Evolutionary conservation across 257 asterid species (phyloP), one percentile per base, ranked within the genome.

Genomic region (Fraxinus cuspidata): DNA sequence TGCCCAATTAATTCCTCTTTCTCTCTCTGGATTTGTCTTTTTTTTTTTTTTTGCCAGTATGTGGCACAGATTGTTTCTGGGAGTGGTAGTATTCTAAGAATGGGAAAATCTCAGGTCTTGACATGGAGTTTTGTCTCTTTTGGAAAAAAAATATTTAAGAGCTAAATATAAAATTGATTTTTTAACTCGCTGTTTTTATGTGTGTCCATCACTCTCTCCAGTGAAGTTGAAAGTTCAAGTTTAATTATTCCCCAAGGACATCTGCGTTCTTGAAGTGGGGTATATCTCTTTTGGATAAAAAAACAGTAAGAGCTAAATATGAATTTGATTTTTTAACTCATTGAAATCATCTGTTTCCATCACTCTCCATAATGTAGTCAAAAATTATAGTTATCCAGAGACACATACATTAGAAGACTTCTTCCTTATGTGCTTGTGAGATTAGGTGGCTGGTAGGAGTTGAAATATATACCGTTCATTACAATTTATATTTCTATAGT

Each of bases 61-160:
- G 5, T 15, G 21, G 58, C 7, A 15, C 49, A 3, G 21, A 47
- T 47, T 6, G 28, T 56, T 56, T 56, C 13, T 56, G 65, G 65
- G 25, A 56, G 65, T 56, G 65, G 65, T 56, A n/a, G 25, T 7
- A 5, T 56, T 56, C 28, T 21, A 56, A 12, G 65, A 56, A 56
- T 56, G 65, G 27, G 65, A 56, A 56, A 56, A n/a, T 56, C 65
- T 56, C 65, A 56, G 65, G 27, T 56, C 25, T 56, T 56, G 27
- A 19, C 7, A 11, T n/a, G 9, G 27, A 19, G 10, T 51, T 18
- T 19, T 47, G 7, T 51, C 64, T n/a, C 9, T 6, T 56, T 19
- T 1, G 10, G 65, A 2, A 56, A 21, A 13, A 13, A 12, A 42
- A 10, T 11, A 56, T 56, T 56, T 56, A 56, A 56, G 65, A 56